Evolutionary conservation across 345 rosid species (phyloP).

Genomic region (Camelina laxa): DNA sequence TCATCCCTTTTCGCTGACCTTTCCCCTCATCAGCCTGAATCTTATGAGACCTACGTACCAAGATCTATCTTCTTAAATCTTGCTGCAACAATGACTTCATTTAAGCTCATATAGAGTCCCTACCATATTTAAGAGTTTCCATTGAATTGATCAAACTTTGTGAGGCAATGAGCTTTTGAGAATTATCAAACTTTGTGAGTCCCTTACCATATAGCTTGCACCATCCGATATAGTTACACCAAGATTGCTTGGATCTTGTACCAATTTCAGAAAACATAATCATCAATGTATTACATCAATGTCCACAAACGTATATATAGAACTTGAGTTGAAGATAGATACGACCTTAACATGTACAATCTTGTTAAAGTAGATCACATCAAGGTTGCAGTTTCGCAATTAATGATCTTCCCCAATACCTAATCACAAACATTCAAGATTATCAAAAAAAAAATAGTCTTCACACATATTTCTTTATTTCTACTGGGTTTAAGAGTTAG

Average conservation of each 20-base stretch:
- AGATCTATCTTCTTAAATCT: not conserved
- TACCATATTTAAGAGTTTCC: not conserved
- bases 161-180: not conserved
- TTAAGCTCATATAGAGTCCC: not conserved
- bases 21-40: not conserved
- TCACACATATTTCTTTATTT: not conserved
- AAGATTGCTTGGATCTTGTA: not conserved
- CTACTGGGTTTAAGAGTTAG: not conserved
- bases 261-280: not conserved
- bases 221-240: not conserved
- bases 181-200: no score
- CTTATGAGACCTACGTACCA: not conserved
- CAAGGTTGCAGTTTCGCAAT: not conserved
- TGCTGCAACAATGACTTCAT: not conserved
- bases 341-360: not conserved
- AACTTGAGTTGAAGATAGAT: not conserved
- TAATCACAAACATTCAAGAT: not conserved
- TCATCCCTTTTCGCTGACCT: not conserved
- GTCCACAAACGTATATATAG: not conserved
- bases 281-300: not conserved
- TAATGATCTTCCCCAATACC: not conserved
- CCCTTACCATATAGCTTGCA: not conserved
- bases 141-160: not conserved
- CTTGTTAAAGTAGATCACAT: not conserved
- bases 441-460: no score